Conservation (phyloP, 1,139 yeast species). For the Zygosaccharomyces pseudobailii region DNA sequence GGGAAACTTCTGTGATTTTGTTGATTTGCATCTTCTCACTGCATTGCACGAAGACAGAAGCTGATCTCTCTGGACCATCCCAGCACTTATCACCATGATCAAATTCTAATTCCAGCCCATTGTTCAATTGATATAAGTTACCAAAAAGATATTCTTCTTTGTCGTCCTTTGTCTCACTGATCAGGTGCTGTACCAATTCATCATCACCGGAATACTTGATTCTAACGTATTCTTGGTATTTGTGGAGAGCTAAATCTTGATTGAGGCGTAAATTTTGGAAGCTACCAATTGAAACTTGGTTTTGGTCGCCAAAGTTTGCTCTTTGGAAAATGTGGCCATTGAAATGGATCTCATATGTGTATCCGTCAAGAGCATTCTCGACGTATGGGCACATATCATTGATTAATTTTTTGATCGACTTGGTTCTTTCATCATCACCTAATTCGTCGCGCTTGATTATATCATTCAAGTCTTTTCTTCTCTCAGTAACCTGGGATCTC, state of each 20-base stretch:
- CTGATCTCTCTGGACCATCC: constrained; percentile 88
- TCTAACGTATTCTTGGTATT: constrained; percentile 22
- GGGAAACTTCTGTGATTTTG: constrained; percentile 80
- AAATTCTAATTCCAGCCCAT: constrained; percentile 43
- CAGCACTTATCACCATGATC: constrained; percentile 80
- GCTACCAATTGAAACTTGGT: constrained; percentile 23
- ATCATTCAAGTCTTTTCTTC: constrained; percentile 5
- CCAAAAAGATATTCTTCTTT: constrained; percentile 26
- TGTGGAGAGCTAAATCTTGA: constrained; percentile 9
- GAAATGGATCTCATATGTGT: constrained; percentile 24
- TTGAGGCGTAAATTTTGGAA: constrained; percentile 15
- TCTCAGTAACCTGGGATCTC: constrained; percentile 1
- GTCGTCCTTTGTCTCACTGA: constrained; percentile 27
- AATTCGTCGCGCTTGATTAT: not conserved
- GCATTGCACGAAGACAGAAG: constrained; percentile 61
- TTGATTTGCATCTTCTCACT: constrained; percentile 53
- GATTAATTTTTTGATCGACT: constrained; percentile 1
- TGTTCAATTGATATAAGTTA: constrained; percentile 29
- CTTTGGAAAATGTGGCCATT: constrained; percentile 23
- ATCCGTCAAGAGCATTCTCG: constrained; percentile 12
- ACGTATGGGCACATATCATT: constrained; percentile 9
- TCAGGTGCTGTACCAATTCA: constrained; percentile 25
- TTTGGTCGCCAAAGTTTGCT: constrained; percentile 21
- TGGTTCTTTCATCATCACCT: not conserved
- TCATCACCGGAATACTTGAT: constrained; percentile 18